Conservation (phyloP, 306 rosid species). For the Herpetospermum pedunculosum region DNA sequence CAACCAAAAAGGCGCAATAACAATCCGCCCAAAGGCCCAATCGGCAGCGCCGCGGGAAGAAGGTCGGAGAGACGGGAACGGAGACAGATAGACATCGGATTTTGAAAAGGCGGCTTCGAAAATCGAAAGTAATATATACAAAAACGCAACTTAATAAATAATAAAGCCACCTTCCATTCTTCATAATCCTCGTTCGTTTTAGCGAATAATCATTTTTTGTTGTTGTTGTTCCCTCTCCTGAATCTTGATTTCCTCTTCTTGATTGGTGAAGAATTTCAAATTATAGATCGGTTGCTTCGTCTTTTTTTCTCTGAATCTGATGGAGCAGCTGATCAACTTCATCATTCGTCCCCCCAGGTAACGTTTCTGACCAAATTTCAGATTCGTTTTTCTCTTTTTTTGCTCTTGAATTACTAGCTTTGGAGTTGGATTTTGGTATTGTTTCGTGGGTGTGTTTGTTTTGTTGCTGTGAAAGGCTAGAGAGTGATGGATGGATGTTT, state of each 20-base stretch:
- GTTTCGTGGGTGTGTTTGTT: neutral
- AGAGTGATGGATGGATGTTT: neutral
- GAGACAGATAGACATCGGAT: neutral
- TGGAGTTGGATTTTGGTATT: neutral
- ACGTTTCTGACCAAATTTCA: neutral
- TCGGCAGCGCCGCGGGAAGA: neutral
- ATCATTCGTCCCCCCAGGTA: conserved; percentile 58
- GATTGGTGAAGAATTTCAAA: too few relatives aligned
- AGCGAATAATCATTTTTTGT: neutral
- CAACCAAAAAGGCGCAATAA: neutral
- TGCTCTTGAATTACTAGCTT: neutral
- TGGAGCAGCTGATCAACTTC: conserved; percentile 60
- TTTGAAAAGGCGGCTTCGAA: conserved; percentile 6
- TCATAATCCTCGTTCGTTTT: neutral
- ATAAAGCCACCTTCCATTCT: neutral
- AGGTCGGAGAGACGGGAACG: neutral
- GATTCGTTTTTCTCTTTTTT: neutral
- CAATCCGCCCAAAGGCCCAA: neutral
- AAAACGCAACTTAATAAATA: neutral
- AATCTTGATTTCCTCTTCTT: neutral
- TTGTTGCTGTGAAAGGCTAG: neutral
- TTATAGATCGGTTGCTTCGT: neutral
- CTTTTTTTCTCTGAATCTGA: conserved; percentile 16
- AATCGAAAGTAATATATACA: neutral
- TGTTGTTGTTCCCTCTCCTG: neutral